phyloP scores from a whole-genome alignment of 768 basidiomycete genomes.

The Lactifluus rugatus region DNA sequence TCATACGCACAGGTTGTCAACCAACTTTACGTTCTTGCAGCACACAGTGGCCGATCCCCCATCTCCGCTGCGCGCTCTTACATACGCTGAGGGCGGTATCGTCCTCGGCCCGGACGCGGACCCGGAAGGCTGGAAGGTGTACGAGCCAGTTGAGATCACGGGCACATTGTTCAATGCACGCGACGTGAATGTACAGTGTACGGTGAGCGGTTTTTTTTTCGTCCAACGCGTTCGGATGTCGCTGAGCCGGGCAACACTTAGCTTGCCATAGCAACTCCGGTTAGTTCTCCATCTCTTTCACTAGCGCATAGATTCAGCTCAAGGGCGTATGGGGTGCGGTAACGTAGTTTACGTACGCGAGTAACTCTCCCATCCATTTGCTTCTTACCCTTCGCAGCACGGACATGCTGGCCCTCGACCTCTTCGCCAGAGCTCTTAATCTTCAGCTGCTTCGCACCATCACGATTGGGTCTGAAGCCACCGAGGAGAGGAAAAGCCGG shows the following conservation, averaged over 20 bases:
- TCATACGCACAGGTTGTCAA: conserved; percentile 24
- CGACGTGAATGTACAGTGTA: conserved; percentile 25
- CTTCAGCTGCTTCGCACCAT: conserved; percentile 39
- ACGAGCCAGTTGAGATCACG: conserved; percentile 25
- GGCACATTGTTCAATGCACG: conserved; percentile 31
- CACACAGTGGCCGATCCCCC: conserved; percentile 28
- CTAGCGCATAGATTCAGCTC: not conserved
- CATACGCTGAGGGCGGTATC: conserved; percentile 27
- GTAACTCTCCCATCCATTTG: conserved; percentile 45
- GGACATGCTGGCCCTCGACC: conserved; percentile 41
- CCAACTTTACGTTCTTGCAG: conserved; percentile 29
- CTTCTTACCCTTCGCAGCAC: conserved; percentile 35
- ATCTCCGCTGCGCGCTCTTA: conserved; percentile 30
- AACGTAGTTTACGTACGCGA: conserved; percentile 38
- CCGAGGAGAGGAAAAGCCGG: conserved; percentile 20
- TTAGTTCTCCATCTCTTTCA: conserved; percentile 20
- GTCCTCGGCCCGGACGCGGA: conserved; percentile 33
- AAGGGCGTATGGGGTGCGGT: too few relatives aligned
- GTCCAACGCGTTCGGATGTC: not conserved
- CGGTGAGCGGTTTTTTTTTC: conserved; percentile 25
- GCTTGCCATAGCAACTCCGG: conserved; percentile 43
- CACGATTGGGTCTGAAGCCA: conserved; percentile 31
- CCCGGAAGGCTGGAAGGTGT: conserved; percentile 32
- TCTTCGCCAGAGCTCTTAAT: conserved; percentile 34
- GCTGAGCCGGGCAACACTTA: conserved; percentile 19